Evolutionary conservation across 1,284 basidiomycete species (phyloP).

Genomic region (Chiua sp.): DNA sequence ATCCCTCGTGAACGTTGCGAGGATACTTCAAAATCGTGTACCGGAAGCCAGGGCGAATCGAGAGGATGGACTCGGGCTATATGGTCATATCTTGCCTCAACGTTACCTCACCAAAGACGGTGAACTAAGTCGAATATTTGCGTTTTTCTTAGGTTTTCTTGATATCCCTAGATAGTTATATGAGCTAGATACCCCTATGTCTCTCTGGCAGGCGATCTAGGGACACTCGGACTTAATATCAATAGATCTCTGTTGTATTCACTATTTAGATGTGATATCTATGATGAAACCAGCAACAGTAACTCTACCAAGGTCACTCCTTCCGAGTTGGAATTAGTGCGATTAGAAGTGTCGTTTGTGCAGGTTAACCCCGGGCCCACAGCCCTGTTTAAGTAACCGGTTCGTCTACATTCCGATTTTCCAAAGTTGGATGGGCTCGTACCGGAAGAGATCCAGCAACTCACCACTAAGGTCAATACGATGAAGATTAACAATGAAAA

Average conservation of each 20-base stretch:
- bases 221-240: not conserved
- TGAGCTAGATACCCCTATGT: not conserved
- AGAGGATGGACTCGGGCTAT: slow-evolving; percentile 18
- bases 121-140: not conserved
- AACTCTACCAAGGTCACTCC: too few species aligned
- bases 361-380: too few species aligned
- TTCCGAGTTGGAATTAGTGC: too few species aligned
- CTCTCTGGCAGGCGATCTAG: not conserved
- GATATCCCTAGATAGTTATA: not conserved
- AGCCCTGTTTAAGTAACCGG: too few species aligned
- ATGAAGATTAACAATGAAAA: not conserved
- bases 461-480: not conserved
- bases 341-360: too few species aligned
- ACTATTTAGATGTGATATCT: too few species aligned
- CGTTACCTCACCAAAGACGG: not conserved
- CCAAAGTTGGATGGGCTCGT: not conserved
- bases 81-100: slow-evolving; percentile 25
- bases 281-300: too few species aligned
- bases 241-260: not conserved
- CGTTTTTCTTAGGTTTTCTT: not conserved
- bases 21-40: not conserved
- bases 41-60: slow-evolving; percentile 2
- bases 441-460: not conserved
- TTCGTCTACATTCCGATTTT: too few species aligned
- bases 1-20: slow-evolving; percentile 9